Base-by-base conservation (phyloP, 441 rosid species). In the Mallotus repandus region DNA sequence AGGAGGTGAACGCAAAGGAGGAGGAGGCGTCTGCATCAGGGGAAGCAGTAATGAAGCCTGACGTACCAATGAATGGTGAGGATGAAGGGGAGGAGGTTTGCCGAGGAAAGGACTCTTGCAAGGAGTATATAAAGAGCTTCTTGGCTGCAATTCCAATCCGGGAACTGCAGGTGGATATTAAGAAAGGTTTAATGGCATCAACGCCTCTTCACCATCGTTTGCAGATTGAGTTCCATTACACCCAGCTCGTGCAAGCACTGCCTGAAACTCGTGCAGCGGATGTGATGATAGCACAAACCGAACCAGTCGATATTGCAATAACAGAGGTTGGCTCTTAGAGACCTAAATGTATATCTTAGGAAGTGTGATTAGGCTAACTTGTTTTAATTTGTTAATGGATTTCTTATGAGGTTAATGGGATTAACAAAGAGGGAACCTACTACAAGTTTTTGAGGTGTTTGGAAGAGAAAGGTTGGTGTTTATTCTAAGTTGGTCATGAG, bases 61-160 rank as follows among this genome's bases (percentile, higher is more conserved):
- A 77, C 69, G 83, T 80, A 43, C 56, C 55, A 18, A 66, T 43
- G 48, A 81, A 75, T 58, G 64, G 50, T 10, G 81, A 79, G 57
- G 81, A 81, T 32, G 83, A 77, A 55, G 86, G 80, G 70, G 88
- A 80, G 73, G 86, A 72, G 13, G 83, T 84, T 60, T 86, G 93
- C 84, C 81, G 72, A 55, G 98, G 98, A 58, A 91, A 89, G 80
- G 92, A 90, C 63, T 84, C 94, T 4, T 94, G 98, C 88, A 91
- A 89, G 85, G 97, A 91, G 85, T 94, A 91, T 58, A 84, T 94
- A 74, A 94, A 90, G 90, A 91, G 87, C 81, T 94, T 94, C 78
- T 87, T 94, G 56, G 98, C 98, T 7, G 94, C 97, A 19, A 91
- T 94, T 52, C 97, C 98, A 1, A 86, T 94, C 41, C 80, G 96